Conservation (phyloP, 75 land plant species). For the Isoetes taiwanensis region DNA sequence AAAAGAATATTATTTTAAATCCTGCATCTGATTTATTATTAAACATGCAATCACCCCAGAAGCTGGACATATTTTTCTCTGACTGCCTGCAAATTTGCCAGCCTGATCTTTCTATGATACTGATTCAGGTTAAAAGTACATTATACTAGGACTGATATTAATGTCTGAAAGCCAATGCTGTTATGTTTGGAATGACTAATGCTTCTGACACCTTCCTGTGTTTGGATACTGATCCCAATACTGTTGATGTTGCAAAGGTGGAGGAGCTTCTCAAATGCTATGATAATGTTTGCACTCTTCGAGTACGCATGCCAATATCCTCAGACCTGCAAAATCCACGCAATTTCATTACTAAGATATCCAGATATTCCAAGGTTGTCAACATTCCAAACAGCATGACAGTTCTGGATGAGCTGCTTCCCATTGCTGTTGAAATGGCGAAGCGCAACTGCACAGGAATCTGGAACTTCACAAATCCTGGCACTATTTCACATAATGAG, state of each 20-base stretch:
- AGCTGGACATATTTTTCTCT: too few species aligned
- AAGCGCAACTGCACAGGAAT: conserved; percentile 5
- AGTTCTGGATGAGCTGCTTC: conserved; percentile 2
- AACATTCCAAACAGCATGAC: conserved; percentile 9
- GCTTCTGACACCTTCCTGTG: too few species aligned
- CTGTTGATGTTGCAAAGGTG: conserved; percentile 1
- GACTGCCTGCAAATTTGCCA: too few species aligned
- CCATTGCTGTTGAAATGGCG: background rate
- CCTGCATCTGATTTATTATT: too few species aligned
- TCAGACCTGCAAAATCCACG: conserved; percentile 3
- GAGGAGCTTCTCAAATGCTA: conserved; percentile 5
- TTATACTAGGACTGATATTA: too few species aligned
- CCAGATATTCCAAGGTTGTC: background rate
- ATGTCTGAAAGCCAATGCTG: too few species aligned
- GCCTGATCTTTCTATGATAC: too few species aligned
- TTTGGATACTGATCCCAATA: too few species aligned
- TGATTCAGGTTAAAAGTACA: too few species aligned
- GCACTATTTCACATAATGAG: conserved; percentile 2
- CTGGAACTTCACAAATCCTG: conserved; percentile 3
- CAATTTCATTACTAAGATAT: conserved; percentile 1
- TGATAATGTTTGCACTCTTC: conserved; percentile 1
- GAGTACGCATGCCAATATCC: background rate
- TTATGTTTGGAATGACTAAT: too few species aligned
- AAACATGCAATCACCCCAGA: too few species aligned
- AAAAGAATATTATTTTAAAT: too few species aligned